Evolutionary conservation across 192 early-diverging fungal genomes (phyloP).

Genomic region (Phlyctochytrium arcticum): DNA sequence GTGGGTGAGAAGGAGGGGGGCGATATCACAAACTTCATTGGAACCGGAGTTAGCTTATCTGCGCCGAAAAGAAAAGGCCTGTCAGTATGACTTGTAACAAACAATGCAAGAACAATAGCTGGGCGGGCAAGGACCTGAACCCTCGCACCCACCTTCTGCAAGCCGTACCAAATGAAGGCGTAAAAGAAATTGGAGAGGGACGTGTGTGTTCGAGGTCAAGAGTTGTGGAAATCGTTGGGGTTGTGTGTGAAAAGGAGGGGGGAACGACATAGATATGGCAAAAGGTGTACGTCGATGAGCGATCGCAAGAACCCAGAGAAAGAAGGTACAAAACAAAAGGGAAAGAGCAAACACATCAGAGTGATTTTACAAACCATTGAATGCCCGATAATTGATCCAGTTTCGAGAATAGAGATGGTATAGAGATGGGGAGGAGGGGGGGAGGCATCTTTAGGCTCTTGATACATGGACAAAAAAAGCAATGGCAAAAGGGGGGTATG

Average conservation of each 20-base stretch:
- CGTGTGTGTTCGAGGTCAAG: no score
- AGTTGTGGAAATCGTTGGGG: background rate
- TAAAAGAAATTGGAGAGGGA: background rate
- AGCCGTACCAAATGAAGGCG: background rate
- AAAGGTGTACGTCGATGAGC: no score
- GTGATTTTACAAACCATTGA: no score
- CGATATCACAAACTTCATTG: background rate
- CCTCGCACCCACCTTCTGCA: background rate
- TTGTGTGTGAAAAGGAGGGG: background rate
- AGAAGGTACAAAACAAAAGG: no score
- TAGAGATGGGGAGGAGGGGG: no score
- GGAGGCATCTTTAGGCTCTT: background rate
- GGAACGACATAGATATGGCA: no score
- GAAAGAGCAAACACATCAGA: no score
- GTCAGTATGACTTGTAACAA: no score
- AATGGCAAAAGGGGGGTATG: background rate
- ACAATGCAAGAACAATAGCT: background rate
- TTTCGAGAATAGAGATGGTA: no score
- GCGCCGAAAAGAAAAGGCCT: background rate
- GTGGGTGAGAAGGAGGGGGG: no score
- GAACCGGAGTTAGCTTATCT: background rate
- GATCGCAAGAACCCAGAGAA: no score
- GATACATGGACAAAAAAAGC: conserved; percentile 6
- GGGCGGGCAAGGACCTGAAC: background rate
- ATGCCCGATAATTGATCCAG: no score